These are phyloP conservation scores for Pythium oligandrum DNA, from an alignment of 352 stramenopile species.

Conservation along the genomic window DNA sequence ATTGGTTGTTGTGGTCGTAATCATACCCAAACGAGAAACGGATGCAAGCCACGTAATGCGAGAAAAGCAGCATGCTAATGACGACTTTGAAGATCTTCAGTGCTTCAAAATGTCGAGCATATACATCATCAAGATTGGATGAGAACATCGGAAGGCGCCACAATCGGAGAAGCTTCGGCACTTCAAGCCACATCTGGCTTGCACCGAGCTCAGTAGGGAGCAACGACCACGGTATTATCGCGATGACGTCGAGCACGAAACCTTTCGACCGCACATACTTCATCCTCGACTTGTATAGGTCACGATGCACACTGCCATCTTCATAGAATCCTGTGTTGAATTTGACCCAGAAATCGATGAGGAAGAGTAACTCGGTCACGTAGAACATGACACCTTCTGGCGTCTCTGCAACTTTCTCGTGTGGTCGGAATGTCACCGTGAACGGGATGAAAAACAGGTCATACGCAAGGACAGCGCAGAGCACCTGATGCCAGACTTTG, in stretches of 20 bases:
- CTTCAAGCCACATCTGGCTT: constrained; percentile 31
- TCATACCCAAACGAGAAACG: constrained; percentile 52
- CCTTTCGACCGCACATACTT: constrained; percentile 48
- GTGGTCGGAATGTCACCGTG: constrained; percentile 36
- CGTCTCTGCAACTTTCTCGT: constrained; percentile 1
- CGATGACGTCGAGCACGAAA: constrained; percentile 39
- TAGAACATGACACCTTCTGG: constrained; percentile 28
- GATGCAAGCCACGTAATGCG: constrained; percentile 43
- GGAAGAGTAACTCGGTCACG: constrained; percentile 36
- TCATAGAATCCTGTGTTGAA: constrained; percentile 51
- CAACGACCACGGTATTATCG: constrained; percentile 35
- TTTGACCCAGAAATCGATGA: constrained; percentile 48
- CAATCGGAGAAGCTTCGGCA: constrained; percentile 32
- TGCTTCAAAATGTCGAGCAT: constrained; percentile 45
- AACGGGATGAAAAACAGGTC: constrained; percentile 48
- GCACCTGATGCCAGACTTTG: constrained; percentile 44
- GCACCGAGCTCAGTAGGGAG: constrained; percentile 9
- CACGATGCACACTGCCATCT: constrained; percentile 31
- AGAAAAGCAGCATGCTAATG: constrained; percentile 27
- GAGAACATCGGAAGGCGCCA: constrained; percentile 36
- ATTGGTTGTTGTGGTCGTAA: constrained; percentile 25
- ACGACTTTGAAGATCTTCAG: constrained; percentile 53
- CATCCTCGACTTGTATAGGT: constrained; percentile 16
- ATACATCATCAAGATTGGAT: constrained; percentile 44
- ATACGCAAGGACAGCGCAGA: constrained; percentile 36